A percentile compares a stretch with the other conserved stretches of the same genome.
Evolutionary conservation across 73 alveolate genomes (phyloP).

Genomic region (Stentor coeruleus): DNA sequence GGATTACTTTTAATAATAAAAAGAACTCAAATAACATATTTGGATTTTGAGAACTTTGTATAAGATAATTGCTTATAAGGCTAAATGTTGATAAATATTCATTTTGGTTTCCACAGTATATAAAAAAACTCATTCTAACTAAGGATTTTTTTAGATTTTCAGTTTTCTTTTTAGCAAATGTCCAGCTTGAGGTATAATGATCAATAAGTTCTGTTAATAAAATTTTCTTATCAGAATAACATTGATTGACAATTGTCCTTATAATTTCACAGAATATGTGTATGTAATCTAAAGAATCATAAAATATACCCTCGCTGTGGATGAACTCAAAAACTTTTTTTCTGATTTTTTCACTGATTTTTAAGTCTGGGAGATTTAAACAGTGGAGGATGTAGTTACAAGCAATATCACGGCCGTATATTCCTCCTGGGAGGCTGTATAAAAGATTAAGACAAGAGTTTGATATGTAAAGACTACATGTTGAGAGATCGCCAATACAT

Average conservation of each 20-base stretch:
- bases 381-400: neutral
- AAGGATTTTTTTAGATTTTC: neutral
- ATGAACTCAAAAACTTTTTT: neutral
- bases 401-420: neutral
- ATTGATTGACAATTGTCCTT: neutral
- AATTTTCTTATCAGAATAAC: neutral
- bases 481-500: neutral
- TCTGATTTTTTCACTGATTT: neutral
- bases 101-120: too few species aligned
- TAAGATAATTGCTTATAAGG: too few species aligned
- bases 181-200: neutral
- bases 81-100: neutral
- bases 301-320: neutral
- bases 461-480: neutral
- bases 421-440: neutral
- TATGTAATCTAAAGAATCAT: neutral
- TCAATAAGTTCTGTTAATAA: too few species aligned
- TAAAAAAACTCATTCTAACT: neutral
- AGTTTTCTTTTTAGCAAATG: neutral
- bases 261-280: neutral
- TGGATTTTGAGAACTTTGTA: neutral
- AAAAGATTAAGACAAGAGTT: neutral
- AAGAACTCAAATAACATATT: neutral
- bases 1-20: too few species aligned
- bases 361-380: neutral